Percentiles rank a stretch among this genome's conserved stretches.
phyloP scores from a whole-genome alignment of 1,284 basidiomycete species.

The Malassezia obtusa region DNA sequence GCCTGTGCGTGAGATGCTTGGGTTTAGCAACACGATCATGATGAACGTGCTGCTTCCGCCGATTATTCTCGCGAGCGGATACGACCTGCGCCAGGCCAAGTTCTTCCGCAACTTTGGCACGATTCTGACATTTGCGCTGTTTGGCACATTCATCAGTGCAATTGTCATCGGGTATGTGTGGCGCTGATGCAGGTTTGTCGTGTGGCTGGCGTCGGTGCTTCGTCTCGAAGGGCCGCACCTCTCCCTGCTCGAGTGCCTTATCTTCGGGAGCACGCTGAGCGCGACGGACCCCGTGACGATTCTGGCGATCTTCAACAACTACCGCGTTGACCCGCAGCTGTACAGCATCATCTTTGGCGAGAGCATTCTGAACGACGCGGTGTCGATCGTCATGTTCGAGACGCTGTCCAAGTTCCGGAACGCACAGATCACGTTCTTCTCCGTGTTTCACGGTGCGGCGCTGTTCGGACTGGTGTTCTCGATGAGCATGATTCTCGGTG shows the following conservation, averaged over 20 bases:
- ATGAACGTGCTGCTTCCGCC: constrained; percentile 94
- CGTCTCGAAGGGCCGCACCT: constrained; percentile 50
- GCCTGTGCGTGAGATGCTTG: constrained; percentile 92
- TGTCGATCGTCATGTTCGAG: constrained; percentile 99
- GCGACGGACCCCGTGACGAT: constrained; percentile 98
- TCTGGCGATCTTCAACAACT: constrained; percentile 94
- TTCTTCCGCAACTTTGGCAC: constrained; percentile 64
- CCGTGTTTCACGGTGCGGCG: constrained; percentile 85
- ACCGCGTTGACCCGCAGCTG: constrained; percentile 95
- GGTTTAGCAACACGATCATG: constrained; percentile 93
- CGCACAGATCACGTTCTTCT: constrained; percentile 72
- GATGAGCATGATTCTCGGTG: constrained; percentile 84
- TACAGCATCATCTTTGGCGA: constrained; percentile 98
- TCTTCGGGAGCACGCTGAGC: constrained; percentile 89
- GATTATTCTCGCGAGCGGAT: constrained; percentile 95
- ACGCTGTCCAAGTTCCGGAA: constrained; percentile 78
- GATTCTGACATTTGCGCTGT: constrained; percentile 89
- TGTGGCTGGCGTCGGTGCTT: constrained; percentile 90
- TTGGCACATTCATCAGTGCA: constrained; percentile 92
- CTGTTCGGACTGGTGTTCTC: constrained; percentile 93
- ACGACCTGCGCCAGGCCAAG: constrained; percentile 96
- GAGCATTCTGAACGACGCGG: constrained; percentile 91
- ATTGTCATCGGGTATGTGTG: constrained; percentile 78
- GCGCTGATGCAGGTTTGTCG: constrained; percentile 62
- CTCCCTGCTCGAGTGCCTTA: constrained; percentile 65